Evolutionary conservation across 257 asterid species (phyloP).

Genomic region (Gentiana macrophylla): DNA sequence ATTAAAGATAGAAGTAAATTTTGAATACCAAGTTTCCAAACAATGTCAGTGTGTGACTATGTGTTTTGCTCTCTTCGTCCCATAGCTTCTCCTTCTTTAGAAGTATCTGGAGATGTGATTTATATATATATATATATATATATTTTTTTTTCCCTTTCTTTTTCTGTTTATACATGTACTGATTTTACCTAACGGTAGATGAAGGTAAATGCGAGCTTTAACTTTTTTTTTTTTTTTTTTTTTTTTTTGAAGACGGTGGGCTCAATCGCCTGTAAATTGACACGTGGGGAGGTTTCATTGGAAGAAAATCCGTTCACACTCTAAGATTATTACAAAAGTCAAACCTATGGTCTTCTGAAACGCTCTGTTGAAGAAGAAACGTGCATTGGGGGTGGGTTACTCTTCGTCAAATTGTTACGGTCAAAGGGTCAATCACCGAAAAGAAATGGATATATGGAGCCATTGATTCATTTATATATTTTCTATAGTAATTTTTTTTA

Average conservation of each 20-base stretch:
- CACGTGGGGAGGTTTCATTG: constrained; percentile 32
- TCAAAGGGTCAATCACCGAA: too few species aligned
- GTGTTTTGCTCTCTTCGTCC: neutral
- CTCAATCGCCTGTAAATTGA: constrained; percentile 2
- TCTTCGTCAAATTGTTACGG: too few species aligned
- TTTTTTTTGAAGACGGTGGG: neutral
- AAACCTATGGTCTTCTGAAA: constrained; percentile 22
- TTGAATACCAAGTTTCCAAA: constrained; percentile 16
- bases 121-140: neutral
- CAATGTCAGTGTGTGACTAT: constrained; percentile 32
- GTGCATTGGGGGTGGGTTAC: neutral
- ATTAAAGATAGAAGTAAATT: constrained; percentile 11
- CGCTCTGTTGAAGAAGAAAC: constrained; percentile 6
- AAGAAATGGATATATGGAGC: too few species aligned
- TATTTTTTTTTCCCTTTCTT: constrained; percentile 1
- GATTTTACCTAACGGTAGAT: constrained; percentile 6
- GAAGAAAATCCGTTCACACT: constrained; percentile 22
- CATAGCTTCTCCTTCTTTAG: constrained; percentile 6
- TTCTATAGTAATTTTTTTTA: too few species aligned
- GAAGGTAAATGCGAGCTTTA: constrained; percentile 50
- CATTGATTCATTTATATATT: too few species aligned
- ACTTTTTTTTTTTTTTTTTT: constrained; percentile 14
- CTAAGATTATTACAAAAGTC: constrained; percentile 23
- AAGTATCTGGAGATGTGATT: neutral
- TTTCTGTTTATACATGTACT: constrained; percentile 11